Percentiles rank a stretch among this genome's conserved stretches.
Conservation (phyloP, 371 early-diverging fungal species). For the Blakeslea trispora region DNA sequence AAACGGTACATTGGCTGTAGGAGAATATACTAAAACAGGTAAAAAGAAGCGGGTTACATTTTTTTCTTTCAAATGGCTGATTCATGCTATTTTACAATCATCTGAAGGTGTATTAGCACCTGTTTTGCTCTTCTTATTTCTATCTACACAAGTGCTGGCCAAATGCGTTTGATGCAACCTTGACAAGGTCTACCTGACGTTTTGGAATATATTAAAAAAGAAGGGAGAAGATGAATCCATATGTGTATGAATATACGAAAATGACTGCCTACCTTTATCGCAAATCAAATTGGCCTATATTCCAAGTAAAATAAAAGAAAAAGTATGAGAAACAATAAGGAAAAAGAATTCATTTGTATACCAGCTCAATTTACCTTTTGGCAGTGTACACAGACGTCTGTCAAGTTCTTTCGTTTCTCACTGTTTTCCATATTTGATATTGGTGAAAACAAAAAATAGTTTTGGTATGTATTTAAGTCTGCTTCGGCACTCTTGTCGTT, state of each 20-base stretch:
- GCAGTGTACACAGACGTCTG: slow-evolving; percentile 53
- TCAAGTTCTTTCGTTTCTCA: slow-evolving; percentile 33
- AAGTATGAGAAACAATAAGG: slow-evolving; percentile 10
- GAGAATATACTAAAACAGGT: slow-evolving; percentile 9
- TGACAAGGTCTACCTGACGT: slow-evolving; percentile 77
- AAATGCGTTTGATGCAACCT: slow-evolving; percentile 80
- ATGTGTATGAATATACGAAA: not conserved
- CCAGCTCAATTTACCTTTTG: slow-evolving; percentile 41
- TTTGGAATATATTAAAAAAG: slow-evolving; percentile 10
- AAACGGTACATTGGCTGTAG: slow-evolving; percentile 16
- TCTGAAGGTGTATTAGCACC: slow-evolving; percentile 8
- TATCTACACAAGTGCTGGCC: slow-evolving; percentile 71
- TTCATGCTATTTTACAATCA: slow-evolving; percentile 18
- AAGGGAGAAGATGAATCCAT: slow-evolving; percentile 11
- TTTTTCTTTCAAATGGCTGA: not conserved
- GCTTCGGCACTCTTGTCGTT: not conserved
- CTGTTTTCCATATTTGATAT: slow-evolving; percentile 9
- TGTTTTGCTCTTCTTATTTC: slow-evolving; percentile 75
- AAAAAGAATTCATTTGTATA: not conserved
- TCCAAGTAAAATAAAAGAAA: not conserved
- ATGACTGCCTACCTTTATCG: slow-evolving; percentile 53
- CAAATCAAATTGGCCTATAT: slow-evolving; percentile 61
- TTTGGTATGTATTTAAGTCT: slow-evolving; percentile 12
- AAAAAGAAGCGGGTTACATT: slow-evolving; percentile 7
- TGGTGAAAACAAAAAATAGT: slow-evolving; percentile 15